A percentile compares a stretch with the other conserved stretches of the same genome.
These are phyloP conservation scores for Chrysoporthe puriensis DNA, from an alignment of 2,329 filamentous ascomycete species.

Conservation along the genomic window DNA sequence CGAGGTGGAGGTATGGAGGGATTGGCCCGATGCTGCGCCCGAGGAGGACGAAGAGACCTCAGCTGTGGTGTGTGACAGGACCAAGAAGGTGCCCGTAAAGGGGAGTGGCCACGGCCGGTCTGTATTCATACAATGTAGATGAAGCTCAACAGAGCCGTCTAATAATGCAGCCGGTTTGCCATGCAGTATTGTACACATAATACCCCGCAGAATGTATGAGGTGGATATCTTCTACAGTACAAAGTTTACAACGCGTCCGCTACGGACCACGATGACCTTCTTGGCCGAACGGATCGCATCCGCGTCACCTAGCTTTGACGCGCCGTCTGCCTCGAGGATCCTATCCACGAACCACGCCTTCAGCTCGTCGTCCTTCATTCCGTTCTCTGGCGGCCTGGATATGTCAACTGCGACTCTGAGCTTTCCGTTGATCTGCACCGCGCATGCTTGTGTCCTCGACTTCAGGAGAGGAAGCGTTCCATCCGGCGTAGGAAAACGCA, in stretches of 20 bases:
- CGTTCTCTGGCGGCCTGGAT: constrained; percentile 48
- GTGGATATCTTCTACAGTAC: constrained; percentile 48
- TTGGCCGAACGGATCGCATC: constrained; percentile 56
- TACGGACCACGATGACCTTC: constrained; percentile 67
- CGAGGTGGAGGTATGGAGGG: constrained; percentile 71
- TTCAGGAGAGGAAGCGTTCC: constrained; percentile 54
- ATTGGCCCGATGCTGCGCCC: constrained; percentile 57
- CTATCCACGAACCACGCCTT: constrained; percentile 64
- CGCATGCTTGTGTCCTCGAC: constrained; percentile 57
- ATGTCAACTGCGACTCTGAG: constrained; percentile 70
- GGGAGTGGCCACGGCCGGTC: constrained; percentile 54
- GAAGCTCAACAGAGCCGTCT: not conserved
- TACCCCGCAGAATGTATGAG: constrained; percentile 2
- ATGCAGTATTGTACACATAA: not conserved
- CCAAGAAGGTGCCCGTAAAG: constrained; percentile 41
- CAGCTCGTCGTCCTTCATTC: constrained; percentile 49
- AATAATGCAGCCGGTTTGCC: not conserved
- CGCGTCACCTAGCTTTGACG: constrained; percentile 55
- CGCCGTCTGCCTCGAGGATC: constrained; percentile 66
- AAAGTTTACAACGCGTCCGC: constrained; percentile 75
- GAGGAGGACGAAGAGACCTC: constrained; percentile 34
- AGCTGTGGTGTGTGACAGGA: constrained; percentile 32
- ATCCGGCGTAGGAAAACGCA: constrained; percentile 63
- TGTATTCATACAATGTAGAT: constrained; percentile 41
- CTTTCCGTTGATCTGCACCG: constrained; percentile 82